Conservation (phyloP, 176 grass and related monocot genomes). For the Aegilops speltoides region DNA sequence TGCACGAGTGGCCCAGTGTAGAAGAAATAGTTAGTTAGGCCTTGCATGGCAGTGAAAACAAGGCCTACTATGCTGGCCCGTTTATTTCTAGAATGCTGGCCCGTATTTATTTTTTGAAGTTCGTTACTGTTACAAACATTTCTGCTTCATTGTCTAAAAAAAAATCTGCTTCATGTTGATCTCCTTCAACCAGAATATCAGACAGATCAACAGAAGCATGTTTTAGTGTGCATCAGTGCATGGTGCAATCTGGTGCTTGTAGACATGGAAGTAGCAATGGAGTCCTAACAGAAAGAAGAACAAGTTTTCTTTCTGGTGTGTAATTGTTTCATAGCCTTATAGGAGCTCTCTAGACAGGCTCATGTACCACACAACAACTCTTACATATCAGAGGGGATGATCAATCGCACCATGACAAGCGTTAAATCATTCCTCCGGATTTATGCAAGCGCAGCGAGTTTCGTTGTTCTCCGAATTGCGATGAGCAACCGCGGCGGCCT, state of each 20-base stretch:
- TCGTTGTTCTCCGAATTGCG: not conserved
- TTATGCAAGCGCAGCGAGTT: not conserved
- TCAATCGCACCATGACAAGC: no score
- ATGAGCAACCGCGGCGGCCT: not conserved
- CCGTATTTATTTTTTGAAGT: no score
- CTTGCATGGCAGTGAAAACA: no score
- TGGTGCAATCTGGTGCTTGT: not conserved
- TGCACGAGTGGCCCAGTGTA: no score
- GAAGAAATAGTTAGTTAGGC: no score
- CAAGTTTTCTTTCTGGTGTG: not conserved
- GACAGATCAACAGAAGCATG: not conserved
- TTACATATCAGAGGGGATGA: not conserved
- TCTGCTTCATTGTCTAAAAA: no score
- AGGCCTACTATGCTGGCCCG: no score
- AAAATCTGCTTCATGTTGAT: no score
- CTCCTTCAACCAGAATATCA: not conserved
- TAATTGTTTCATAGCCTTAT: not conserved
- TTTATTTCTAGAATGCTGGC: no score
- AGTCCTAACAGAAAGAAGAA: not conserved
- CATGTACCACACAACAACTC: not conserved
- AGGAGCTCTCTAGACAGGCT: not conserved
- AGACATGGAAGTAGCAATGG: not conserved
- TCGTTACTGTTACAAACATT: not conserved
- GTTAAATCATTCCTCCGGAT: not conserved
- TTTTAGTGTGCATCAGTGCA: not conserved